Base-by-base conservation (phyloP, 805 yeast genomes). In the Pichia exigua region DNA sequence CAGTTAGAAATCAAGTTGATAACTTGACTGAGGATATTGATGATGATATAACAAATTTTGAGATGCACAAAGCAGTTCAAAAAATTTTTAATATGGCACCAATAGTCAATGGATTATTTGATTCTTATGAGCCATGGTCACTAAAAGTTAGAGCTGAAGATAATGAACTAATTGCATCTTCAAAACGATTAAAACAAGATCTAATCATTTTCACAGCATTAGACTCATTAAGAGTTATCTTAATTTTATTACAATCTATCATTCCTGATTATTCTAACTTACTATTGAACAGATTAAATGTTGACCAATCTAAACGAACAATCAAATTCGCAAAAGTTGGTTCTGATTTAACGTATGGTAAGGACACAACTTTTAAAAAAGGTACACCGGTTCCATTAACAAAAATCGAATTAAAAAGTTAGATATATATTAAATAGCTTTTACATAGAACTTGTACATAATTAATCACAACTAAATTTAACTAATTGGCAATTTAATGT, bases 81-180 rank as follows among this genome's bases (percentile, higher is more conserved):
- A 69, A 71, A 17, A 70, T 89, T 65, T 83, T 94, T 89, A 60
- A 67, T 7, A 66, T 79, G 4, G 64, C 83, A 18, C 78, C 79
- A 46, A 66, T 72, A 17, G 83, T 87, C 1, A 92, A 92, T 61
- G 71, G 71, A 20, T 76, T 85, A 32, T 74, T 90, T 56, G 95
- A 88, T 61, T 70, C 66, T 1, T 68, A 81, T 7, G 83, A 81
- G 59, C 97, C 97, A 0, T 92, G 98, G 98, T 65, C 69, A 10
- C 68, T 73, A 47, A 70, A 69, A 22, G 65, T 65, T 10, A 57
- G 58, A 17, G 52, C 52, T 7, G 64, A 64, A 4, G 62, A 59
- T 28, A 12, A 44, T 3, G 47, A 50, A 1, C 46, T 22, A 2
- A 45, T 28, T 24, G 42, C 44, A 7, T 45, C 54, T 4, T 4